Percentiles rank a stretch among this genome's conserved stretches.
Evolutionary conservation across 805 yeast genomes (phyloP).

Genomic region (Candida sonorensis): DNA sequence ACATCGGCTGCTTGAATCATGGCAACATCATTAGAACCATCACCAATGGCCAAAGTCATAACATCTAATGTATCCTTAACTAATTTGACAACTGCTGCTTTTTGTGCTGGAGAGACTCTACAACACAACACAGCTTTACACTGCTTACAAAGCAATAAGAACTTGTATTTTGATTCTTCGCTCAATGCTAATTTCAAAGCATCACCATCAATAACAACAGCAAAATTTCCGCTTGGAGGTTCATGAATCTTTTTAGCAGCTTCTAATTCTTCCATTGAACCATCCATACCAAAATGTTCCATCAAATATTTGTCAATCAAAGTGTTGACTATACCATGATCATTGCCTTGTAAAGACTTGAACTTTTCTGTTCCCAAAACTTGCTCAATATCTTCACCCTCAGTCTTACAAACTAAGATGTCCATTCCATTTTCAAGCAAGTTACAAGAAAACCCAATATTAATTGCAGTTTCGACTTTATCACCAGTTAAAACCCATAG

Average conservation of each 20-base stretch:
- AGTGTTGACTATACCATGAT: slow-evolving; percentile 33
- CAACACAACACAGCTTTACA: slow-evolving; percentile 81
- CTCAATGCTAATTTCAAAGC: slow-evolving; percentile 52
- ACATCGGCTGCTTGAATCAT: slow-evolving; percentile 87
- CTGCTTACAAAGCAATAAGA: slow-evolving; percentile 66
- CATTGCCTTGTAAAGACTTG: slow-evolving; percentile 12
- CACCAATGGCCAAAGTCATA: slow-evolving; percentile 85
- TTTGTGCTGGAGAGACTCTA: slow-evolving; percentile 84
- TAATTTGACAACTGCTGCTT: slow-evolving; percentile 73
- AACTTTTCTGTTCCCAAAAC: slow-evolving; percentile 29
- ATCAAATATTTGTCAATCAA: slow-evolving; percentile 47
- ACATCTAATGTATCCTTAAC: slow-evolving; percentile 72
- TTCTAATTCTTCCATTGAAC: slow-evolving; percentile 50
- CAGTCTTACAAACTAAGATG: slow-evolving; percentile 54
- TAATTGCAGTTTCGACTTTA: slow-evolving; percentile 84
- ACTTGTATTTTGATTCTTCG: slow-evolving; percentile 41
- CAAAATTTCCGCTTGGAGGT: slow-evolving; percentile 62
- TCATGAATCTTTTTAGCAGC: slow-evolving; percentile 53
- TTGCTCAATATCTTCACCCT: slow-evolving; percentile 47
- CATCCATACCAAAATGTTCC: slow-evolving; percentile 52
- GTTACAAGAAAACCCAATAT: slow-evolving; percentile 82
- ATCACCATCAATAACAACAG: slow-evolving; percentile 75
- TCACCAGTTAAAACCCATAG: slow-evolving; percentile 86
- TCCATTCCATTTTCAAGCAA: slow-evolving; percentile 72
- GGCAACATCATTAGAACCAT: slow-evolving; percentile 85